A percentile compares a stretch with the other conserved stretches of the same genome.
phyloP scores from a whole-genome alignment of 768 basidiomycete genomes.

The Boletellus sp. region DNA sequence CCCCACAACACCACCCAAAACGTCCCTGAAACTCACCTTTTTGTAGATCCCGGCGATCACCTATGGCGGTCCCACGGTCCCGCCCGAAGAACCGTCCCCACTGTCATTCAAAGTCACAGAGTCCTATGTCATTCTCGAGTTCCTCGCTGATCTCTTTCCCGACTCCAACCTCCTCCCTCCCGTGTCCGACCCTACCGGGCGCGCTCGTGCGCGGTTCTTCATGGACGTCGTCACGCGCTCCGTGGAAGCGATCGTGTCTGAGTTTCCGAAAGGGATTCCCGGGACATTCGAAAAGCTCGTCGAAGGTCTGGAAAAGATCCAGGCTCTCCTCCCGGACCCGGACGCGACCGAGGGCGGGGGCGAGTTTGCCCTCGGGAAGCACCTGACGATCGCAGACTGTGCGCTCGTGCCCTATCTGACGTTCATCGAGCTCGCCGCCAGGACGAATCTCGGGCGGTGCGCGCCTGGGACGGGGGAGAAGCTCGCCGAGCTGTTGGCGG shows the following conservation, averaged over 20 bases:
- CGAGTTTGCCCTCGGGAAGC: slow-evolving; percentile 33
- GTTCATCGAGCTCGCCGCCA: slow-evolving; percentile 38
- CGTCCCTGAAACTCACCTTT: neutral
- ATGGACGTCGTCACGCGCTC: slow-evolving; percentile 49
- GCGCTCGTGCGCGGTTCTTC: slow-evolving; percentile 60
- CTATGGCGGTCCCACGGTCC: slow-evolving; percentile 54
- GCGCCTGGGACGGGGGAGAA: slow-evolving; percentile 44
- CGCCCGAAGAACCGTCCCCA: slow-evolving; percentile 52
- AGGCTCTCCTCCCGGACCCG: slow-evolving; percentile 33
- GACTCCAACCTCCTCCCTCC: slow-evolving; percentile 45
- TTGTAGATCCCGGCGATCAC: slow-evolving; percentile 53
- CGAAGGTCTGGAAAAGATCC: slow-evolving; percentile 5
- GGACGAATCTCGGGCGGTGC: slow-evolving; percentile 49
- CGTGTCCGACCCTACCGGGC: slow-evolving; percentile 42
- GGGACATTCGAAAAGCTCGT: neutral
- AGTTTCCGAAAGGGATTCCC: slow-evolving; percentile 22
- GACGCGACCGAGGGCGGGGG: slow-evolving; percentile 33
- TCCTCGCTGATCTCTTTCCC: slow-evolving; percentile 58
- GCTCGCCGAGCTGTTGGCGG: slow-evolving; percentile 39
- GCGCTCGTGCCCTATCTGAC: slow-evolving; percentile 55
- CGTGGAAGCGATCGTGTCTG: slow-evolving; percentile 36
- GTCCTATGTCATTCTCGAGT: slow-evolving; percentile 60
- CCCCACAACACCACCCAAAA: neutral
- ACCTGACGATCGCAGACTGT: slow-evolving; percentile 59
- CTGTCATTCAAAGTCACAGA: slow-evolving; percentile 60